These are phyloP conservation scores for Scedosporium apiospermum DNA, from an alignment of 2,329 filamentous ascomycete species.

Conservation along the genomic window DNA sequence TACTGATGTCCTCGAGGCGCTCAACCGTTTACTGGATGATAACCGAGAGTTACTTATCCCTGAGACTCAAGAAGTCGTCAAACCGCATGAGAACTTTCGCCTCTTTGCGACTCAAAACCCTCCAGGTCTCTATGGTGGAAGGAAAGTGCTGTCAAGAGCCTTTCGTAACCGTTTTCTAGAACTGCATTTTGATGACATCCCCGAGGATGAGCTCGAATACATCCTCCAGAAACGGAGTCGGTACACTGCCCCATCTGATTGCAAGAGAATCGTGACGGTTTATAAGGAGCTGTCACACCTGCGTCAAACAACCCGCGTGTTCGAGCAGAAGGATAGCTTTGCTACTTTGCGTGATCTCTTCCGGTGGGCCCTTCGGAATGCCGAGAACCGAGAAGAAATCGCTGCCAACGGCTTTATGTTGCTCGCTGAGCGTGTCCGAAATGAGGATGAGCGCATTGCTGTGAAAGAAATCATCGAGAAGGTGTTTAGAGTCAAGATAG, in stretches of 20 bases:
- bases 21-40: conserved; percentile 92
- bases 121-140: conserved; percentile 85
- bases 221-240: conserved; percentile 84
- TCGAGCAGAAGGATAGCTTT: conserved; percentile 96
- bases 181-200: conserved; percentile 96
- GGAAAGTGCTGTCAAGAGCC: conserved; percentile 85
- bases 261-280: conserved; percentile 79
- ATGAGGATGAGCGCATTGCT: conserved; percentile 71
- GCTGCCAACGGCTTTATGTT: conserved; percentile 94
- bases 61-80: conserved; percentile 89
- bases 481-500: conserved; percentile 78
- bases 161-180: conserved; percentile 97
- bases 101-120: conserved; percentile 98
- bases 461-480: conserved; percentile 85
- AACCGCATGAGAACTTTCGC: conserved; percentile 91
- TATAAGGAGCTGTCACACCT: conserved; percentile 88
- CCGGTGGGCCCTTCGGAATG: conserved; percentile 80
- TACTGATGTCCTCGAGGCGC: conserved; percentile 89
- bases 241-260: conserved; percentile 82
- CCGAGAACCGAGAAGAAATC: conserved; percentile 79
- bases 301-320: conserved; percentile 81
- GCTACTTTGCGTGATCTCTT: conserved; percentile 94
- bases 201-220: conserved; percentile 82
- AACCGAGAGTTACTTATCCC: conserved; percentile 93
- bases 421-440: conserved; percentile 87